phyloP scores from a whole-genome alignment of 1,284 basidiomycete genomes.

The Naganishia sp. region DNA sequence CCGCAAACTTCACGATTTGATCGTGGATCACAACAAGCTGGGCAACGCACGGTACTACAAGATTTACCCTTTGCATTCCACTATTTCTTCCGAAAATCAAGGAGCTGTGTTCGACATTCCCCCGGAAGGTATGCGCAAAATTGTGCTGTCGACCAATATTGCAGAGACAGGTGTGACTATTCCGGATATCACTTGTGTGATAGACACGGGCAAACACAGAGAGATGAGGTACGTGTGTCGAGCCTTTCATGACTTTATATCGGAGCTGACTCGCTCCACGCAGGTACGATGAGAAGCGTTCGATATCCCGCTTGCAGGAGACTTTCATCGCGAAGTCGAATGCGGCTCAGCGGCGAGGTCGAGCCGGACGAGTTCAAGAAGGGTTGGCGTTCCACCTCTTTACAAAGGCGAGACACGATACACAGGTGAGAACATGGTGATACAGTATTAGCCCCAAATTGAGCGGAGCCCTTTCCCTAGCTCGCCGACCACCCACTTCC shows the following conservation, averaged over 20 bases:
- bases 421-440: constrained; percentile 45
- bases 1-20: constrained; percentile 77
- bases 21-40: constrained; percentile 75
- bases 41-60: constrained; percentile 68
- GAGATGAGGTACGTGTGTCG: constrained; percentile 69
- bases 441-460: neutral
- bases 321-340: constrained; percentile 92
- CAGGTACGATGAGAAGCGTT: constrained; percentile 96
- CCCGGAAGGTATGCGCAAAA: constrained; percentile 77
- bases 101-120: constrained; percentile 86
- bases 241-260: neutral
- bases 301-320: constrained; percentile 89
- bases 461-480: constrained; percentile 53
- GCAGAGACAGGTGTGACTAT: constrained; percentile 96
- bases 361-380: constrained; percentile 86
- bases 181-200: constrained; percentile 96
- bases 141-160: constrained; percentile 78
- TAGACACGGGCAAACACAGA: constrained; percentile 91
- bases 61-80: constrained; percentile 91
- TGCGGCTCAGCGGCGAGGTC: constrained; percentile 85
- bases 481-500: constrained; percentile 90
- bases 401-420: constrained; percentile 83
- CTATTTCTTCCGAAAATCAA: constrained; percentile 85
- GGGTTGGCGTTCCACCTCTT: constrained; percentile 96
- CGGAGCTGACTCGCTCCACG: constrained; percentile 28